A percentile compares a stretch with the other conserved stretches of the same genome.
Conservation (phyloP, 164 flowering plant species). For the Macadamia integrifolia region DNA sequence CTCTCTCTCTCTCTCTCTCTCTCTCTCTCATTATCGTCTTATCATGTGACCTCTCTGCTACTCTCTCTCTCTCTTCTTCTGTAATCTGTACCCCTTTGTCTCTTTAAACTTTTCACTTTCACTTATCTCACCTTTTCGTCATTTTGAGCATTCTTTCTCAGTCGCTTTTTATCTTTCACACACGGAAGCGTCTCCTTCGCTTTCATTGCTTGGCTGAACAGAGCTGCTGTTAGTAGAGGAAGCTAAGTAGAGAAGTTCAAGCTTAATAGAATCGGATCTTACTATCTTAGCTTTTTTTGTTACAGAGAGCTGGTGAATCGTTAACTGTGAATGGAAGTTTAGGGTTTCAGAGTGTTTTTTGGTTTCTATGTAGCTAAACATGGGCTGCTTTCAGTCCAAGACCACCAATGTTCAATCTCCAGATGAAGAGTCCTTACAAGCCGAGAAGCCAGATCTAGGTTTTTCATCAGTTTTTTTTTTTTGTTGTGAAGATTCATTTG, state of each 20-base stretch:
- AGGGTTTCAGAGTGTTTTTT: constrained; percentile 7
- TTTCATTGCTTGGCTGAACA: no score
- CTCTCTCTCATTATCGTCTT: constrained; percentile 14
- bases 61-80: background rate
- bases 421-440: constrained; percentile 38
- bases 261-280: background rate
- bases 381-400: constrained; percentile 85
- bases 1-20: constrained; percentile 4
- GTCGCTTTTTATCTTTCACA: background rate
- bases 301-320: background rate
- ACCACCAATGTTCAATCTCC: constrained; percentile 63
- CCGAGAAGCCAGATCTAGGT: constrained; percentile 53
- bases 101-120: constrained; percentile 2
- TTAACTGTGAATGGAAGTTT: constrained; percentile 8
- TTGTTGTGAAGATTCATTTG: background rate
- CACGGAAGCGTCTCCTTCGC: background rate
- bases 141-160: background rate
- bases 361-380: constrained; percentile 4
- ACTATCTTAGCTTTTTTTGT: background rate
- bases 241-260: background rate
- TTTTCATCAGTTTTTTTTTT: background rate
- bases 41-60: constrained; percentile 27
- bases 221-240: no score
- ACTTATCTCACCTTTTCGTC: background rate
- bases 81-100: background rate